Evolutionary conservation across 345 rosid species (phyloP).

Genomic region (Citrus mangshanensis): DNA sequence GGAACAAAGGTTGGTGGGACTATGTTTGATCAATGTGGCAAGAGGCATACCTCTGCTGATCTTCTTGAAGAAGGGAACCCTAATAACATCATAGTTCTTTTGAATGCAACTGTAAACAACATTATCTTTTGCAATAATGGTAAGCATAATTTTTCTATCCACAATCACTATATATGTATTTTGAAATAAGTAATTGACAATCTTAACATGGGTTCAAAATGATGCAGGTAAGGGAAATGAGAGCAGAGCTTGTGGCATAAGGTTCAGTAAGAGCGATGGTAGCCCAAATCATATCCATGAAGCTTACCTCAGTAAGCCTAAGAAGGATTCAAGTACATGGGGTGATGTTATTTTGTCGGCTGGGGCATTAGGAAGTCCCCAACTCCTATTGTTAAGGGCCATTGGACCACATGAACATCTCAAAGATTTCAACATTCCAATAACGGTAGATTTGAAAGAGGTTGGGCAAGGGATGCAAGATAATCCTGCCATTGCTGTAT

Average conservation of each 20-base stretch:
- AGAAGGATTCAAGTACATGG: conserved; percentile 19
- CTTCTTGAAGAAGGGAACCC: conserved; percentile 55
- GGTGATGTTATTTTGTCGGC: conserved; percentile 74
- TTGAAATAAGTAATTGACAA: too few species aligned
- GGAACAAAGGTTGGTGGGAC: conserved; percentile 83
- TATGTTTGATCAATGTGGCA: conserved; percentile 52
- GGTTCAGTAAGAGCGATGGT: conserved; percentile 56
- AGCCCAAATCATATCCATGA: conserved; percentile 36
- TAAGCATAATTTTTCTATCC: conserved; percentile 7
- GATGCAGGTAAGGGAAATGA: conserved; percentile 35
- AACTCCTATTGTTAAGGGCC: conserved; percentile 62
- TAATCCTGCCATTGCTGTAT: conserved; percentile 47
- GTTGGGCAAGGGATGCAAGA: conserved; percentile 65
- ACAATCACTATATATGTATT: too few species aligned
- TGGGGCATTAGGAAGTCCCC: conserved; percentile 79
- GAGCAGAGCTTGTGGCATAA: conserved; percentile 46
- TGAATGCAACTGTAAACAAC: conserved; percentile 58
- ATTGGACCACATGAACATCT: conserved; percentile 60
- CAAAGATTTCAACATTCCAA: conserved; percentile 39
- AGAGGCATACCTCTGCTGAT: conserved; percentile 70
- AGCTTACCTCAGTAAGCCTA: conserved; percentile 45
- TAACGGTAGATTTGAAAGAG: conserved; percentile 29
- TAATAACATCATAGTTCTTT: conserved; percentile 42
- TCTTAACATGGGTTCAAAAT: background rate
- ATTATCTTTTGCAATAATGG: conserved; percentile 40